Conservation (phyloP, 306 rosid species). For the Astragalus membranaceus region DNA sequence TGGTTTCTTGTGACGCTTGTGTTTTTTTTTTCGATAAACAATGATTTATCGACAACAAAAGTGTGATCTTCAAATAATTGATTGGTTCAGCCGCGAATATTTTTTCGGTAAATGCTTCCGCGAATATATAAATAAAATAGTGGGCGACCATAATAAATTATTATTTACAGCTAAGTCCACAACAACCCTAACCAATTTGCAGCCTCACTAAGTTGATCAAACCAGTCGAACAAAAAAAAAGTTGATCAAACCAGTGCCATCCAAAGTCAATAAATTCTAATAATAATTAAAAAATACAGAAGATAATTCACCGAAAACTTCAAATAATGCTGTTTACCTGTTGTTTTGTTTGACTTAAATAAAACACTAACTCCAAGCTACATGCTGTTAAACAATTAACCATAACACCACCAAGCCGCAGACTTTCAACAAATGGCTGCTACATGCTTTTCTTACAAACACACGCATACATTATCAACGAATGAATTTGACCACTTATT, state of each 20-base stretch:
- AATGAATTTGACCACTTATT: conserved; percentile 14
- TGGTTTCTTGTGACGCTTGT: no score
- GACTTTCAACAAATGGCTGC: conserved; percentile 32
- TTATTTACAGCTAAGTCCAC: conserved; percentile 32
- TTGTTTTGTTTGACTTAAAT: background rate
- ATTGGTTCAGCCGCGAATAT: conserved; percentile 2
- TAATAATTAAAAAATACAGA: background rate
- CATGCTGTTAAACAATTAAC: background rate
- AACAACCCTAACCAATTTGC: conserved; percentile 37
- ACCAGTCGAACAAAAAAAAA: no score
- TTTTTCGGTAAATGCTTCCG: background rate
- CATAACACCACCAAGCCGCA: background rate
- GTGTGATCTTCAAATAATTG: conserved; percentile 14
- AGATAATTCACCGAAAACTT: background rate
- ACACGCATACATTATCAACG: background rate
- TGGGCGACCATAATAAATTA: conserved; percentile 10
- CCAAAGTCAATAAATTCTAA: conserved; percentile 22
- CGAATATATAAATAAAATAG: conserved; percentile 1
- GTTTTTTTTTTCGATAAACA: no score
- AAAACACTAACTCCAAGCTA: background rate
- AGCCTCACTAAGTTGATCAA: conserved; percentile 18
- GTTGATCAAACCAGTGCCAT: conserved; percentile 26
- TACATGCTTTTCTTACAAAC: conserved; percentile 6
- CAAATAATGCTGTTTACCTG: background rate
- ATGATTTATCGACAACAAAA: no score